Conservation (phyloP, 129 eudicot species). For the Chrysanthemum lavandulifolium region DNA sequence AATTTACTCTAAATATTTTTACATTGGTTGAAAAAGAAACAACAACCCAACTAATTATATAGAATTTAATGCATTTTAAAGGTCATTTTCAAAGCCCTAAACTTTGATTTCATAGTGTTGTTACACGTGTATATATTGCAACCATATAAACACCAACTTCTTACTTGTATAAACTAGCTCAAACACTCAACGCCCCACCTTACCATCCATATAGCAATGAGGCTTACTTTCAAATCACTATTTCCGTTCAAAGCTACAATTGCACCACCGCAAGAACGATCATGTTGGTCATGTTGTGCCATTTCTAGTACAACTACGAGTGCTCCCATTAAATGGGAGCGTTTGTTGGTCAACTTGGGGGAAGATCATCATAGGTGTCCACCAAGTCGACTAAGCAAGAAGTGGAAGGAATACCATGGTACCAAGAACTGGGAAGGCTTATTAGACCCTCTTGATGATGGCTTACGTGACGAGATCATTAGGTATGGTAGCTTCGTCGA, state of each 20-base stretch:
- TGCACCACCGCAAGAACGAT: conserved; percentile 23
- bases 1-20: no score
- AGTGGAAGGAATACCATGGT: conserved; percentile 85
- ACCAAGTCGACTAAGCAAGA: conserved; percentile 24
- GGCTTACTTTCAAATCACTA: conserved; percentile 27
- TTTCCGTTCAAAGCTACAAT: conserved; percentile 39
- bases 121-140: conserved; percentile 25
- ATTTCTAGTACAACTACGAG: background rate
- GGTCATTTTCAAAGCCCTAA: conserved; percentile 22
- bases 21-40: background rate
- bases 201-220: conserved; percentile 19
- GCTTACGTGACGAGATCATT: conserved; percentile 60
- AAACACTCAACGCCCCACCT: background rate
- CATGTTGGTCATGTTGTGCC: conserved; percentile 27
- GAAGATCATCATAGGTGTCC: conserved; percentile 2
- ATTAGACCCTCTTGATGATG: conserved; percentile 78
- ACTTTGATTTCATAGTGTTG: background rate
- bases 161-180: conserved; percentile 19
- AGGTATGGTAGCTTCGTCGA: conserved; percentile 78
- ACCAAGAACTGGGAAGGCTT: conserved; percentile 75
- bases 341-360: conserved; percentile 8
- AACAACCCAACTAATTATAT: background rate
- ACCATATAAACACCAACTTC: conserved; percentile 19
- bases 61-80: background rate
- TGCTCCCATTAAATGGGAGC: conserved; percentile 40